phyloP scores from a whole-genome alignment of 2,329 filamentous ascomycete species.

The Pseudopyricularia javanii region DNA sequence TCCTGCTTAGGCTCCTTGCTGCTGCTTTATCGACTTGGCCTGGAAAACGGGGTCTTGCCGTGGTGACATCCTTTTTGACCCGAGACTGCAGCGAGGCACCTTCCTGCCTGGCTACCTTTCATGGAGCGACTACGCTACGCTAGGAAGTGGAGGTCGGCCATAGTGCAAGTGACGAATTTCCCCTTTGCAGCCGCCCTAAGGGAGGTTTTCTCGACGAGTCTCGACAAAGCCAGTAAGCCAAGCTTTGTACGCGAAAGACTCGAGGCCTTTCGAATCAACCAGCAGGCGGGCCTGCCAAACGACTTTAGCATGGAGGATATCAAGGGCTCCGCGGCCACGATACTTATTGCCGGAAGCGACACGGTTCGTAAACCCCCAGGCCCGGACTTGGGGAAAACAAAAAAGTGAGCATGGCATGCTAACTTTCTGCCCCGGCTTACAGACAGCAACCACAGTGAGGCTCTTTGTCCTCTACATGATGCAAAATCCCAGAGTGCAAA shows the following conservation, averaged over 20 bases:
- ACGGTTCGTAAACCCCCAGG: constrained; percentile 6
- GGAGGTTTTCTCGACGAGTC: background rate
- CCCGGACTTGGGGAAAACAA: background rate
- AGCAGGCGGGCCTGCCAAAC: constrained; percentile 3
- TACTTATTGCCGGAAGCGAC: constrained; percentile 15
- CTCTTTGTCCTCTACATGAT: constrained; percentile 26
- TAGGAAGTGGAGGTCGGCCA: background rate
- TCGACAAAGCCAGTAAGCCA: background rate
- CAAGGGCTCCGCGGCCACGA: constrained; percentile 14
- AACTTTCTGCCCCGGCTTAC: too few relatives aligned
- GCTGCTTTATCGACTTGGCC: background rate
- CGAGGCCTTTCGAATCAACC: background rate
- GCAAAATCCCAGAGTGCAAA: constrained; percentile 24
- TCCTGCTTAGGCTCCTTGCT: background rate
- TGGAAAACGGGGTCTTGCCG: background rate
- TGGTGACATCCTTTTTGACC: background rate
- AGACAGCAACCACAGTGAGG: constrained; percentile 17
- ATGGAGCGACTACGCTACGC: constrained; percentile 2
- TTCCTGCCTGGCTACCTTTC: constrained; percentile 5
- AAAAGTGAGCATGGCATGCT: too few relatives aligned
- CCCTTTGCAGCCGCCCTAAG: constrained; percentile 10
- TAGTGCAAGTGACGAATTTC: constrained; percentile 11
- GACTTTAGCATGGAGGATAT: constrained; percentile 14
- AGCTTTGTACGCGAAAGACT: constrained; percentile 5
- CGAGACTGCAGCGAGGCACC: background rate